These are phyloP conservation scores for Globisporangium radiosum DNA, from an alignment of 352 stramenopile genomes.

Conservation along the genomic window DNA sequence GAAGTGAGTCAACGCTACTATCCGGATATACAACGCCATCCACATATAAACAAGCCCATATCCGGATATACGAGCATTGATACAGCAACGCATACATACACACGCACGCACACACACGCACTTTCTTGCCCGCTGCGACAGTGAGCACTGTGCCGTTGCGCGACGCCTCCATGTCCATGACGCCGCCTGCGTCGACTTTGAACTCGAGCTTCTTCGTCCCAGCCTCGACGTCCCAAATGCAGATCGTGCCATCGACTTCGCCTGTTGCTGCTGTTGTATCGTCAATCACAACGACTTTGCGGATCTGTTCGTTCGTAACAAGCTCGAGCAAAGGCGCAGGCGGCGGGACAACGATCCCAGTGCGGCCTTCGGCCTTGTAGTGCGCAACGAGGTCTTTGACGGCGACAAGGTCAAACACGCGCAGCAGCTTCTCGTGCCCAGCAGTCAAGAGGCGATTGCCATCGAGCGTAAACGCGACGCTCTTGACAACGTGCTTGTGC, in stretches of 20 bases:
- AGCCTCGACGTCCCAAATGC: constrained; percentile 59
- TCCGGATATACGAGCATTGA: background rate
- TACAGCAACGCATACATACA: background rate
- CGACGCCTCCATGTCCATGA: constrained; percentile 85
- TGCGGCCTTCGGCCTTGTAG: constrained; percentile 53
- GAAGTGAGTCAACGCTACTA: no score
- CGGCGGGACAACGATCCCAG: constrained; percentile 50
- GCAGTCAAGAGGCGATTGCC: constrained; percentile 84
- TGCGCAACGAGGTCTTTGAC: constrained; percentile 57
- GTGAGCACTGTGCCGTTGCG: constrained; percentile 74
- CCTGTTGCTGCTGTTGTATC: constrained; percentile 50
- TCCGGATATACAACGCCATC: background rate
- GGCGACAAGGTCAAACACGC: constrained; percentile 83
- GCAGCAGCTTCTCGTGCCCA: constrained; percentile 93
- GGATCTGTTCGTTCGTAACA: constrained; percentile 59
- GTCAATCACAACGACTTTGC: constrained; percentile 67
- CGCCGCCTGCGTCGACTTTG: constrained; percentile 58
- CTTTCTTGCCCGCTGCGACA: constrained; percentile 88
- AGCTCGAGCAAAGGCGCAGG: constrained; percentile 46
- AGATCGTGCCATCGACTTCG: constrained; percentile 68
- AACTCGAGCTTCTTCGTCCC: constrained; percentile 39
- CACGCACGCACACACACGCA: constrained; percentile 7
- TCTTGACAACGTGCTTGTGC: constrained; percentile 97
- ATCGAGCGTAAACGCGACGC: constrained; percentile 89
- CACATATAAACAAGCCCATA: background rate